A percentile compares a stretch with the other conserved stretches of the same genome.
phyloP scores from a whole-genome alignment of 2,329 filamentous ascomycete species.

The Diplodia scrobiculata region DNA sequence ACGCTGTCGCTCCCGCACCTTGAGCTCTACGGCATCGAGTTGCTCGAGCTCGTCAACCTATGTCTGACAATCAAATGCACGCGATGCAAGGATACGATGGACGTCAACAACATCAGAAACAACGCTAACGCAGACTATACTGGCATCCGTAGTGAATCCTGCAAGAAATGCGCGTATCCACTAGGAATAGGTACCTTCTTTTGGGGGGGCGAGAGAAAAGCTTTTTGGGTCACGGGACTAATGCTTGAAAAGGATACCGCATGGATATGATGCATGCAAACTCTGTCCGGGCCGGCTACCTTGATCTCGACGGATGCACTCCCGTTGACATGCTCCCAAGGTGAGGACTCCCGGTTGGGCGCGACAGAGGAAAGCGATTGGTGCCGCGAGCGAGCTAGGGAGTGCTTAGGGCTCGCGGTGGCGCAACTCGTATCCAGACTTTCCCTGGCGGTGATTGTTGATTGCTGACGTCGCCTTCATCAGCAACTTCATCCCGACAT shows the following conservation, averaged over 20 bases:
- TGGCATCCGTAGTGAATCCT: constrained; percentile 51
- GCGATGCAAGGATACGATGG: constrained; percentile 73
- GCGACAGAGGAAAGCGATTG: constrained; percentile 6
- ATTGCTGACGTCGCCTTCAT: constrained; percentile 4
- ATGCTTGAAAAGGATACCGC: constrained; percentile 46
- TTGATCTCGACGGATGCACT: constrained; percentile 74
- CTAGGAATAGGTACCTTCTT: constrained; percentile 48
- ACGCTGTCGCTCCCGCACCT: constrained; percentile 76
- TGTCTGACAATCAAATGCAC: constrained; percentile 75
- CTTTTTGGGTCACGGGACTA: constrained; percentile 21
- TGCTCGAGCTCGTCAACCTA: constrained; percentile 68
- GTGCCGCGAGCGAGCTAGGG: not conserved
- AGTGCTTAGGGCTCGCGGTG: not conserved
- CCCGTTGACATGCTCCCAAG: constrained; percentile 74
- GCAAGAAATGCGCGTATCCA: constrained; percentile 58
- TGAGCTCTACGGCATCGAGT: constrained; percentile 74
- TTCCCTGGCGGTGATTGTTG: not conserved
- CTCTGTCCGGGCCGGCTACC: constrained; percentile 74
- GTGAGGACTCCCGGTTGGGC: constrained; percentile 40
- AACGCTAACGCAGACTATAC: constrained; percentile 48
- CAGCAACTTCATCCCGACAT: constrained; percentile 78
- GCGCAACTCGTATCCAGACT: not conserved
- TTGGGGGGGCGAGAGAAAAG: not conserved
- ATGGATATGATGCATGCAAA: constrained; percentile 71
- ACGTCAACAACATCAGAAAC: constrained; percentile 67